phyloP scores from a whole-genome alignment of 2,329 filamentous ascomycete species.

The Verticillium klebahnii region DNA sequence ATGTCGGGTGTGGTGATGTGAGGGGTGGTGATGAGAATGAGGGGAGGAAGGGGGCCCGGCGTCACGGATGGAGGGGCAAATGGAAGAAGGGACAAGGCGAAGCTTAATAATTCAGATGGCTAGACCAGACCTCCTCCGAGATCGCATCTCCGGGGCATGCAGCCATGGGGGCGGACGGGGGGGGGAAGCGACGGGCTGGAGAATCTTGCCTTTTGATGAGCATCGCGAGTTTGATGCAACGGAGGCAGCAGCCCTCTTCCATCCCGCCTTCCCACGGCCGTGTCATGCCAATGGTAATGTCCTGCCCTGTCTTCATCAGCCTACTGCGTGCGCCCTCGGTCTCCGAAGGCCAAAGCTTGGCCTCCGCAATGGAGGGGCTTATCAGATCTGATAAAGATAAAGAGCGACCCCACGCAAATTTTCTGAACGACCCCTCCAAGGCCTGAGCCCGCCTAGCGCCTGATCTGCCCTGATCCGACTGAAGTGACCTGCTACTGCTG shows the following conservation, averaged over 20 bases:
- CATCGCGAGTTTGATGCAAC: not conserved
- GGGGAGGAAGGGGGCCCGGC: not conserved
- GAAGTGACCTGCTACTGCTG: not conserved
- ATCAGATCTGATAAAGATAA: constrained; percentile 4
- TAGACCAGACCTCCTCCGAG: constrained; percentile 4
- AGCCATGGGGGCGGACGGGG: not conserved
- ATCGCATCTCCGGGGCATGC: constrained; percentile 9
- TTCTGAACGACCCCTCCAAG: constrained; percentile 6
- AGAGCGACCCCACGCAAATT: constrained; percentile 3
- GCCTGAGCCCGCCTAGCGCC: not conserved
- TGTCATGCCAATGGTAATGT: not conserved
- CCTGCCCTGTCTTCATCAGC: not conserved
- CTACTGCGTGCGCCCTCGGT: constrained; percentile 6
- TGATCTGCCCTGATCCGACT: not conserved
- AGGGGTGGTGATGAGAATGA: not conserved
- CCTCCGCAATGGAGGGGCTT: constrained; percentile 1
- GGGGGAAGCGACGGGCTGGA: not conserved
- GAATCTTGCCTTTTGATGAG: not conserved
- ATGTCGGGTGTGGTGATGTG: not conserved
- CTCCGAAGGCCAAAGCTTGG: not conserved
- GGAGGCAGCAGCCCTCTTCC: not conserved
- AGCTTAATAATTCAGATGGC: not conserved
- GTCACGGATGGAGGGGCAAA: not conserved
- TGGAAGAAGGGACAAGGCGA: not conserved
- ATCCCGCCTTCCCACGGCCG: not conserved